Evolutionary conservation across 208 protist species (phyloP).

Genomic region (Leishmania lainsoni): DNA sequence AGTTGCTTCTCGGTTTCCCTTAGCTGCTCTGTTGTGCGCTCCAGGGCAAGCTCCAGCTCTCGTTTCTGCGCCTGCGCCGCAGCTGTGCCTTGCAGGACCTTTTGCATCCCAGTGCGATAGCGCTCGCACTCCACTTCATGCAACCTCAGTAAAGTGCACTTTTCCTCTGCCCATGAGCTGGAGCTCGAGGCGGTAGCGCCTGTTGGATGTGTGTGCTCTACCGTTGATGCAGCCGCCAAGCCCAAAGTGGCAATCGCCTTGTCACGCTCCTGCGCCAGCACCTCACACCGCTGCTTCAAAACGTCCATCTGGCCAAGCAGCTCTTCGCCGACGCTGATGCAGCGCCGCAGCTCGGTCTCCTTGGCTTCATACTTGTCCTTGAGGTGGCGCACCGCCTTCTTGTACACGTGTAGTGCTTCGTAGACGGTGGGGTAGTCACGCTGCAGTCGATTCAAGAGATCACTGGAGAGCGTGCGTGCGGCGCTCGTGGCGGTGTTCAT

Average conservation of each 20-base stretch:
- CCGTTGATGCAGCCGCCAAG: neutral
- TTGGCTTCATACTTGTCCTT: slow-evolving; percentile 58
- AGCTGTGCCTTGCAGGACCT: slow-evolving; percentile 19
- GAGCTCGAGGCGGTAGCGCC: slow-evolving; percentile 1
- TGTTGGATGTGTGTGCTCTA: neutral
- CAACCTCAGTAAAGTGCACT: neutral
- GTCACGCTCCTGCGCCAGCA: slow-evolving; percentile 61
- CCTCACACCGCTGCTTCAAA: slow-evolving; percentile 53
- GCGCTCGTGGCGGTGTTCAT: neutral
- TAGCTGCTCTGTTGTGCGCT: slow-evolving; percentile 6
- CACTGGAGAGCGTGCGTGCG: slow-evolving; percentile 4
- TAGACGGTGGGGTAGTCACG: slow-evolving; percentile 32
- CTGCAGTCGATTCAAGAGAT: slow-evolving; percentile 18
- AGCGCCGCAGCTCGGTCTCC: slow-evolving; percentile 69
- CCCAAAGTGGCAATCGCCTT: slow-evolving; percentile 18
- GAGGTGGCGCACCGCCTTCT: slow-evolving; percentile 49
- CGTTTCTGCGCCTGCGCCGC: slow-evolving; percentile 10
- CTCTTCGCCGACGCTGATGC: slow-evolving; percentile 80
- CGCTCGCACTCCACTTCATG: slow-evolving; percentile 27
- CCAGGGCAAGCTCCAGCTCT: slow-evolving; percentile 19
- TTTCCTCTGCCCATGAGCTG: slow-evolving; percentile 15
- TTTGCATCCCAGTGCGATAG: slow-evolving; percentile 26
- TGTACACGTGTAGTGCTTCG: slow-evolving; percentile 30
- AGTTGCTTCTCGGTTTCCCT: slow-evolving; percentile 23
- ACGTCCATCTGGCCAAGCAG: slow-evolving; percentile 69